Evolutionary conservation across 805 yeast species (phyloP).

Genomic region (Ogataea henricii): DNA sequence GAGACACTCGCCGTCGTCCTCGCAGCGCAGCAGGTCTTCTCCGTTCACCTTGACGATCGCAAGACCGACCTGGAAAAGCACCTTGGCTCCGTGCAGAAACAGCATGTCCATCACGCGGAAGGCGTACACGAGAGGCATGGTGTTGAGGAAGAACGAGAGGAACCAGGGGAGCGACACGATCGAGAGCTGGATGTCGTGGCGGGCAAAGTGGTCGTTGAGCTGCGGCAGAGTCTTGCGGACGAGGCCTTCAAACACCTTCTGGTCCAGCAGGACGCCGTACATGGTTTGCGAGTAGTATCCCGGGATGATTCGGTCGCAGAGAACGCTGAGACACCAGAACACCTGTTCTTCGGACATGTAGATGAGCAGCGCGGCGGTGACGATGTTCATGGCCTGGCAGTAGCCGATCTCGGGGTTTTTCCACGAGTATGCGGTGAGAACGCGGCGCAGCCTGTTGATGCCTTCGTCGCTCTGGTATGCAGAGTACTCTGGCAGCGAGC

Average conservation of each 20-base stretch:
- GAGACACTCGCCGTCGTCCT: conserved; percentile 91
- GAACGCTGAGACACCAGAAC: conserved; percentile 81
- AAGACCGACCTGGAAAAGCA: conserved; percentile 88
- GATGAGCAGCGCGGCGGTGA: conserved; percentile 73
- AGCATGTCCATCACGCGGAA: conserved; percentile 88
- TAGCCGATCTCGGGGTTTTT: conserved; percentile 95
- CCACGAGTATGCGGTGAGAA: conserved; percentile 94
- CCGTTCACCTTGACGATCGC: conserved; percentile 91
- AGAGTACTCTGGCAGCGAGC: conserved; percentile 94
- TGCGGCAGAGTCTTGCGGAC: conserved; percentile 90
- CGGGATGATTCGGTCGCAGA: conserved; percentile 86
- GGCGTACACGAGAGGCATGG: conserved; percentile 94
- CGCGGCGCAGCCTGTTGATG: conserved; percentile 79
- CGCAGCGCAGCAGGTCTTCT: conserved; percentile 72
- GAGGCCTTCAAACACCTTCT: conserved; percentile 86
- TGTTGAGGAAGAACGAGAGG: conserved; percentile 80
- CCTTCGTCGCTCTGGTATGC: conserved; percentile 91
- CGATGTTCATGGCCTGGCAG: conserved; percentile 98
- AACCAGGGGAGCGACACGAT: conserved; percentile 98
- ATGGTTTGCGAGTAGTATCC: conserved; percentile 96
- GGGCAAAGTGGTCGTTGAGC: conserved; percentile 77
- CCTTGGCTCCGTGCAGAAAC: conserved; percentile 85
- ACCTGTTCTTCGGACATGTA: conserved; percentile 97
- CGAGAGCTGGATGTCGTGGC: conserved; percentile 84
- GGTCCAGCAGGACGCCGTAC: conserved; percentile 96